These are phyloP conservation scores for Odontarrhena argentea DNA, from an alignment of 345 rosid genomes.

Conservation along the genomic window DNA sequence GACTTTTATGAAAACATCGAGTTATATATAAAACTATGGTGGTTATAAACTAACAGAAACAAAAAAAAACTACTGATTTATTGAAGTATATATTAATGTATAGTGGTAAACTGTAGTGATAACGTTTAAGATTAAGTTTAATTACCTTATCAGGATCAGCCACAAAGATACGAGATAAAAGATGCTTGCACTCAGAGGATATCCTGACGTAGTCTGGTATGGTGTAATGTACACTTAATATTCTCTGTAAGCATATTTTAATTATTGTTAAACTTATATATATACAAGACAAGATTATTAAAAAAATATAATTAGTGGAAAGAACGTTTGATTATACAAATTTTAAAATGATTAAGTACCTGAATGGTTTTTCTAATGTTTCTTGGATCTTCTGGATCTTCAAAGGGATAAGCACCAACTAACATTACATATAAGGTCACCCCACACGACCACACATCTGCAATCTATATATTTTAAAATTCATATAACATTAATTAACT, in stretches of 20 bases:
- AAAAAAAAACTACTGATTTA: no score
- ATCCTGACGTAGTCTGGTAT: conserved; percentile 88
- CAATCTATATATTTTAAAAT: conserved; percentile 47
- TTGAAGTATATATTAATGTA: no score
- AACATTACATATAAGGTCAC: conserved; percentile 85
- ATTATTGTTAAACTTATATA: not conserved
- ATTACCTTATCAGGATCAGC: conserved; percentile 79
- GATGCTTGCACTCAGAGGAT: conserved; percentile 74
- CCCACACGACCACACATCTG: conserved; percentile 93
- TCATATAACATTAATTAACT: not conserved
- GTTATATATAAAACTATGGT: no score
- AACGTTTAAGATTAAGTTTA: not conserved
- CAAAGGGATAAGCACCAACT: conserved; percentile 87
- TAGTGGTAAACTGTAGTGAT: not conserved
- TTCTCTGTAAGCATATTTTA: conserved; percentile 57
- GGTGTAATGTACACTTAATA: conserved; percentile 79
- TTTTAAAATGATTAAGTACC: conserved; percentile 34
- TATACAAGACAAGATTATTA: not conserved
- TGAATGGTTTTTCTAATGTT: conserved; percentile 78
- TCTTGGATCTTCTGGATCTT: conserved; percentile 76
- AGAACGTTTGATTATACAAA: conserved; percentile 25
- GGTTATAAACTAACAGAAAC: no score
- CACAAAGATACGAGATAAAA: conserved; percentile 77
- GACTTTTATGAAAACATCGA: no score
- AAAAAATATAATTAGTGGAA: conserved; percentile 6